phyloP scores from a whole-genome alignment of 192 early-diverging fungal genomes.

The Coemansia aciculifera region DNA sequence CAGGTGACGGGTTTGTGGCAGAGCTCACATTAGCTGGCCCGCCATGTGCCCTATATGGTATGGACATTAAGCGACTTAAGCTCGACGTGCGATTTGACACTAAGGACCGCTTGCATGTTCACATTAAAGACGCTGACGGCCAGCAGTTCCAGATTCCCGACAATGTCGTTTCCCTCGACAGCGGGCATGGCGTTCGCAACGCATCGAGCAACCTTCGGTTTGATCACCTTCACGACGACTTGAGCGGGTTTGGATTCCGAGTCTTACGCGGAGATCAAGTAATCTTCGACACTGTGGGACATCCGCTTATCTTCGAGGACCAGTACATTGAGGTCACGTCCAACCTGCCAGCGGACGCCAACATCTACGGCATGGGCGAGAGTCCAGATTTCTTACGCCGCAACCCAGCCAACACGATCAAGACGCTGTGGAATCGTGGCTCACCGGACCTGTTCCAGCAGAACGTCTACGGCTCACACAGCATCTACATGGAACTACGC shows the following conservation, averaged over 20 bases:
- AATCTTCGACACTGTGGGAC: constrained; percentile 38
- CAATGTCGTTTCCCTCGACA: constrained; percentile 26
- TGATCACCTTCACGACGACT: constrained; percentile 10
- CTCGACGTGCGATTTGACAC: constrained; percentile 60
- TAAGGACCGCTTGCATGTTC: constrained; percentile 55
- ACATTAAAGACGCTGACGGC: constrained; percentile 37
- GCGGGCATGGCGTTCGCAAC: constrained; percentile 8
- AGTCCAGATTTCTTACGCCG: constrained; percentile 58
- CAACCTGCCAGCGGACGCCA: constrained; percentile 56
- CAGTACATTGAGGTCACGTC: constrained; percentile 68
- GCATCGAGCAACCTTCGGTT: constrained; percentile 18
- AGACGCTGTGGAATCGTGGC: constrained; percentile 53
- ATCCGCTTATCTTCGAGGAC: constrained; percentile 62
- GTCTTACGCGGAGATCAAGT: constrained; percentile 23
- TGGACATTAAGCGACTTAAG: constrained; percentile 41
- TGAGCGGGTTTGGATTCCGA: constrained; percentile 40
- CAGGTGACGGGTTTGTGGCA: constrained; percentile 16
- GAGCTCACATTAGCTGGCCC: constrained; percentile 22
- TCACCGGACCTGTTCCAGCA: constrained; percentile 48
- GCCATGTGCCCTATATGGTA: constrained; percentile 47
- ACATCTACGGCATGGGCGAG: constrained; percentile 72
- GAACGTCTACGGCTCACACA: constrained; percentile 67
- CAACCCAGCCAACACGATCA: constrained; percentile 41
- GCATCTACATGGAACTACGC: constrained; percentile 65
- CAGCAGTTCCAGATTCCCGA: constrained; percentile 54